Evolutionary conservation across 305 asterid genomes (phyloP).

Genomic region (Solanum chacoense): DNA sequence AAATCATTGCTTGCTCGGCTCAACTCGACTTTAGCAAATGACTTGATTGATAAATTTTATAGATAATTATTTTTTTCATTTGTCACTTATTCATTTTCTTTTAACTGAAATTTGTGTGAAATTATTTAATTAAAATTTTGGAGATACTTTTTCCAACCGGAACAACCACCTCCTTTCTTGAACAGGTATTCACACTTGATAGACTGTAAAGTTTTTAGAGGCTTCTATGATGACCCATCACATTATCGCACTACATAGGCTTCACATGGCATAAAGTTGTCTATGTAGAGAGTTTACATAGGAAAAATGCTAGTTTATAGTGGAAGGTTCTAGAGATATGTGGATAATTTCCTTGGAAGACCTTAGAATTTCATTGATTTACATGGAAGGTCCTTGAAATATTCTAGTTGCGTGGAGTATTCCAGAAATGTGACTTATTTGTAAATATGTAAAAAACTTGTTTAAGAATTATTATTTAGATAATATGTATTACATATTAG

Average conservation of each 20-base stretch:
- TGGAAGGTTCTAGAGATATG: background rate
- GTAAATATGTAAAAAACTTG: background rate
- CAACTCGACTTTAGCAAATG: too few relatives aligned
- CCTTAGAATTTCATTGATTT: background rate
- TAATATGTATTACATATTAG: too few relatives aligned
- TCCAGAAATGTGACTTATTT: background rate
- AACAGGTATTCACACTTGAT: background rate
- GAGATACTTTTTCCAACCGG: background rate
- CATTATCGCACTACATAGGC: background rate
- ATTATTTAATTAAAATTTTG: too few relatives aligned
- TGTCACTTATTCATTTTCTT: too few relatives aligned
- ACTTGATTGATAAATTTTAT: too few relatives aligned
- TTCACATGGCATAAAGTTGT: background rate
- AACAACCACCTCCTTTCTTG: background rate
- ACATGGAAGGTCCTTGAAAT: background rate
- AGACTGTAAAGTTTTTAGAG: background rate
- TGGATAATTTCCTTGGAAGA: background rate
- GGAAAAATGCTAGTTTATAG: background rate
- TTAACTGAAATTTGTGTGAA: too few relatives aligned
- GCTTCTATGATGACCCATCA: background rate
- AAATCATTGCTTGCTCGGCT: too few relatives aligned
- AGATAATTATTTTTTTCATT: too few relatives aligned
- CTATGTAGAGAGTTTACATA: background rate
- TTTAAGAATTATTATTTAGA: too few relatives aligned
- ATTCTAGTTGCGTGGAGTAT: background rate